A percentile compares a stretch with the other conserved stretches of the same genome.
phyloP scores from a whole-genome alignment of 345 rosid species.

The Acer saccharum region DNA sequence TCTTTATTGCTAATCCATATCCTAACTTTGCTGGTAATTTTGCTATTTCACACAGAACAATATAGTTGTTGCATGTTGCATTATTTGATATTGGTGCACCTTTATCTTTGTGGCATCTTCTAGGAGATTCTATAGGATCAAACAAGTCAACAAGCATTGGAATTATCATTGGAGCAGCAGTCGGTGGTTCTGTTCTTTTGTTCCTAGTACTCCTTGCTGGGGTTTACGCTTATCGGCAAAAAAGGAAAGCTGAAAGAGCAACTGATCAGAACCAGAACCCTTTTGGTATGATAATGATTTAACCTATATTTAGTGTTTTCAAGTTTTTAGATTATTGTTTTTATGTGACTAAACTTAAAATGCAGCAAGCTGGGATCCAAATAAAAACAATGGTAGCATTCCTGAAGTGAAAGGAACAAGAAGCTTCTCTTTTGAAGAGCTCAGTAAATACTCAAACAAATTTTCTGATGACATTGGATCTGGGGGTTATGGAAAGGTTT shows the following conservation, averaged over 20 bases:
- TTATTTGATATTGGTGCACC: conserved; percentile 2
- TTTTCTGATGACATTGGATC: conserved; percentile 81
- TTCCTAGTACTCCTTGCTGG: conserved; percentile 58
- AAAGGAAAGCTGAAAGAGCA: conserved; percentile 67
- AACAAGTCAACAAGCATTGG: conserved; percentile 43
- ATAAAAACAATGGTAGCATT: conserved; percentile 47
- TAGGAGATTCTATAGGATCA: conserved; percentile 26
- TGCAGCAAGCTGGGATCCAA: conserved; percentile 66
- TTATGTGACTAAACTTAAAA: conserved; percentile 1
- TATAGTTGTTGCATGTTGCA: conserved; percentile 2
- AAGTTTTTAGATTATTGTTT: conserved; percentile 1
- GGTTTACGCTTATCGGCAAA: conserved; percentile 63
- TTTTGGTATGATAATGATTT: conserved; percentile 51
- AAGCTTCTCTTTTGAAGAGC: conserved; percentile 65
- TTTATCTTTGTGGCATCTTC: not conserved
- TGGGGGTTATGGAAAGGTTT: conserved; percentile 91
- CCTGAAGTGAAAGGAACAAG: conserved; percentile 78
- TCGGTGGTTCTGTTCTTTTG: conserved; percentile 54
- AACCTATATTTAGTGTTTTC: not conserved
- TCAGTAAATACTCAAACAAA: conserved; percentile 59
- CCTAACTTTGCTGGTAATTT: conserved; percentile 49
- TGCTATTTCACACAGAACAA: conserved; percentile 9
- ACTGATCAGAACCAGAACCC: conserved; percentile 48
- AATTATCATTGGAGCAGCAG: conserved; percentile 65
- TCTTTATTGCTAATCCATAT: conserved; percentile 42